Evolutionary conservation across 345 rosid species (phyloP), one percentile per base, ranked within the genome.

Genomic region (Sonneratia alba): DNA sequence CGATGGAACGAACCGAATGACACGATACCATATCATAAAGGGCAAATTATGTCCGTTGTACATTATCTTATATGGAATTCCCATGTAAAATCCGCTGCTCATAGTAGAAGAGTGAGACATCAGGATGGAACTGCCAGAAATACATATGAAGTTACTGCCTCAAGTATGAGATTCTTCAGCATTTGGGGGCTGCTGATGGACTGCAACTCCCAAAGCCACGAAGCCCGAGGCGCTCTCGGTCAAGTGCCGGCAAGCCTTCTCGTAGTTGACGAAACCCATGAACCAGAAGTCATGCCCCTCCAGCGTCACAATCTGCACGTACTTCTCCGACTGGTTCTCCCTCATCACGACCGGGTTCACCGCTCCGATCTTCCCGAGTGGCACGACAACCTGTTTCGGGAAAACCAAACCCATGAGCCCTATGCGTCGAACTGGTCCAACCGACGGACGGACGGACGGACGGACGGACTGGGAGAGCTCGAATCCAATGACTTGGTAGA

Each of bases 251-350:
- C 77, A 71, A 16, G 95, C 95, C 78, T 89, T 89, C 49, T 87
- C 90, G 47, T 75, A 83, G 74, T 81, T 85, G 66, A 89, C 87
- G 66, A 89, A 86, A 1, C 95, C 95, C 95, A 87, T 87, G 69
- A 80, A 89, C 95, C 95, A 89, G 79, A 89, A 89, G 40, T 87
- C 88, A 62, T 87, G 95, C 0, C 84, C 89, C 64, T 89, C 95
- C 61, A 77, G 47, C 0, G 87, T 87, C 12, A 76, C 80, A 4
- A 87, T 66, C 81, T 87, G 89, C 27, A 89, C 76, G 80, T 84
- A 87, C 65, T 77, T 87, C 80, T 84, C 90, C 4, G 87, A 77
- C 36, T 81, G 80, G 49, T 75, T 77, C 53, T 83, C 90, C 76
- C 70, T 82, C 87, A 77, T 80, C 4, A 77, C 19, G 64, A 84